Evolutionary conservation across 1,284 basidiomycete genomes (phyloP).

Genomic region (Ganoderma lingzhi): DNA sequence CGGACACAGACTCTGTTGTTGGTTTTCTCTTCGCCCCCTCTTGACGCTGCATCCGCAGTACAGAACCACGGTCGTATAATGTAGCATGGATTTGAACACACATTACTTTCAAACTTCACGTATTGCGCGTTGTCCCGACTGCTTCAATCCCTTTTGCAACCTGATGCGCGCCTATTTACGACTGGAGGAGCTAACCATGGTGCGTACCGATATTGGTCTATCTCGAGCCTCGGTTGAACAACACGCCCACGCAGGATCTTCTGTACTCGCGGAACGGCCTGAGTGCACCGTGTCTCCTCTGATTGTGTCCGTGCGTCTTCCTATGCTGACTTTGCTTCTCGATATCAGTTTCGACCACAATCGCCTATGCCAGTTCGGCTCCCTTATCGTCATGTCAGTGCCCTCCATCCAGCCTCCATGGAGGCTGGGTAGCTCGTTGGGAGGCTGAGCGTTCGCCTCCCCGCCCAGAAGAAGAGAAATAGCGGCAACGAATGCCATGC

Average conservation of each 20-base stretch:
- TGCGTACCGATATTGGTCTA: too few species aligned
- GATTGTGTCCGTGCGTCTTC: background rate
- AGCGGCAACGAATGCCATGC: background rate
- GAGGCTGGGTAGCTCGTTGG: slow-evolving; percentile 8
- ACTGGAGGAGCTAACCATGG: too few species aligned
- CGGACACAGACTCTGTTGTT: slow-evolving; percentile 6
- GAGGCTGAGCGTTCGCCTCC: background rate
- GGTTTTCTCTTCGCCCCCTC: background rate
- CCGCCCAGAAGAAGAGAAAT: background rate
- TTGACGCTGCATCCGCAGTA: background rate
- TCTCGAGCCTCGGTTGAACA: background rate
- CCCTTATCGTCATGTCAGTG: background rate
- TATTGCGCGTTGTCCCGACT: background rate
- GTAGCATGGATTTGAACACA: slow-evolving; percentile 10
- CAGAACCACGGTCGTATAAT: slow-evolving; percentile 6
- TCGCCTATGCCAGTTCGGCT: background rate
- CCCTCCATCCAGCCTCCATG: slow-evolving; percentile 1
- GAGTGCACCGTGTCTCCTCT: background rate
- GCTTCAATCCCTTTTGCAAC: background rate
- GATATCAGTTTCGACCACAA: slow-evolving; percentile 2
- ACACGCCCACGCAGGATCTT: background rate
- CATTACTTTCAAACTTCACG: background rate
- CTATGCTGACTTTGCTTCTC: background rate
- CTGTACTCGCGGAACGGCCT: too few species aligned
- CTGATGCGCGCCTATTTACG: background rate